Base-by-base conservation (phyloP, 495 filamentous ascomycete species). In the Lophiostoma macrostomum region DNA sequence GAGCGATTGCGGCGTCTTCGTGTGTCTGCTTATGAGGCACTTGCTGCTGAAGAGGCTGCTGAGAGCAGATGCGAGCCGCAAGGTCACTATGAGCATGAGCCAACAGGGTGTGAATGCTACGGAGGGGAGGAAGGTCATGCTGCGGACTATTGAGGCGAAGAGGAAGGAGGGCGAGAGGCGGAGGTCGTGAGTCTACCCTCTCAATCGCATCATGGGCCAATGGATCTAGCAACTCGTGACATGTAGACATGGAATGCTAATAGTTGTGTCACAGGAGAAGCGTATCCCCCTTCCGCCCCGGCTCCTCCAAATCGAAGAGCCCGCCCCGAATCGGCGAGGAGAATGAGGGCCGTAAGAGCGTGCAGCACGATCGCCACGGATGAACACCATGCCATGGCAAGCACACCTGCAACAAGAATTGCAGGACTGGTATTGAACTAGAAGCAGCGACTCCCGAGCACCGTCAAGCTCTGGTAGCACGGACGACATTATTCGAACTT, bases 1-100 rank as follows among this genome's bases (percentile, higher is more conserved):
- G 45, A 88, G 78, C 56, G 94, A 97, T 71, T 99, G 94, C 65
- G 94, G 94, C 12, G 90, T 99, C 0, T 96, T 89, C 67, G 94
- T 99, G 1, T 97, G 94, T 67, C 79, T 96, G 58, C 77, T 86
- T 48, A 99, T 97, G 91, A 78, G 87, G 31, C 81, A 95, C 68
- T 70, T 99, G 13, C 79, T 98, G 16, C 69, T 96, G 29, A 88
- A 87, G 69, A 76, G 86, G 37, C 71, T 99, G n/a, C 71, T 99
- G 35, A 77, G 73, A 36, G 87, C 86, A 3, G 83, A 87, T 60
- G 79, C 82, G 1, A 79, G 77, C 43, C 79, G 89, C 65, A 93
- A 93, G 68, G 81, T 96, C n/a, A 89, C 81, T 57, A 96, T 97
- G 91, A 90, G 83, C 55, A 84, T 99, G 76, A 83, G 79, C 0